Evolutionary conservation across 1,284 basidiomycete genomes (phyloP), one percentile per base, ranked within the genome.

Genomic region (Volvariella surrecta): DNA sequence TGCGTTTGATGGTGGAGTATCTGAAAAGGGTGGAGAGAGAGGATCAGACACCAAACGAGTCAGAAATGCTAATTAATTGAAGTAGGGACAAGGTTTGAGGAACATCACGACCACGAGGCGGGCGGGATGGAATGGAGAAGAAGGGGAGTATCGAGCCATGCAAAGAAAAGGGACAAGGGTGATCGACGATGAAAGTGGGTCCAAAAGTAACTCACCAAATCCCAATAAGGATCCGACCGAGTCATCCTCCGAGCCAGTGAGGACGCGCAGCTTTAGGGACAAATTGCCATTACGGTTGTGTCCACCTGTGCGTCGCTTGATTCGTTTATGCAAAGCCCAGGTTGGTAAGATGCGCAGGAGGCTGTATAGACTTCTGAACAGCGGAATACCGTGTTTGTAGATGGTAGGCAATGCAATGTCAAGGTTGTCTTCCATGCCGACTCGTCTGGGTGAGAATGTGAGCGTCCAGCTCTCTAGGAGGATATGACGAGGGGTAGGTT

Each of bases 331-430:
- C 31, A 86, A 68, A 54, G 75, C 79, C 83, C 84, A 89, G 1
- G 79, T 66, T 17, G 86, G 86, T 4, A 88, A 67, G 18, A 85
- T 69, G 43, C 82, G 71, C 37, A 88, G 66, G 32, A 89, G 60
- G 24, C 76, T 80, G 62, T 71, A 89, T 3, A 88, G 57, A 56
- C 81, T 83, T 42, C 86, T 72, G 63, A 89, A 88, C 31, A 87
- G 70, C 32, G 82, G 74, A 52, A 89, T 88, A 21, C 80, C 77
- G 52, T 87, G 78, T 60, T 89, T 89, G 72, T 89, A 89, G 45
- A 87, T 81, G 13, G 79, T 82, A 0, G 83, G 70, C n/a, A 80
- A 76, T 4, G 76, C 73, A 34, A 82, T 68, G 41, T 81, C 82
- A 37, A 59, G 55, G 40, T 64, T 62, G 15, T 64, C 60, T 37